Base-by-base conservation (phyloP, 2,329 filamentous ascomycete species). In the Dichotomopilus funicola region DNA sequence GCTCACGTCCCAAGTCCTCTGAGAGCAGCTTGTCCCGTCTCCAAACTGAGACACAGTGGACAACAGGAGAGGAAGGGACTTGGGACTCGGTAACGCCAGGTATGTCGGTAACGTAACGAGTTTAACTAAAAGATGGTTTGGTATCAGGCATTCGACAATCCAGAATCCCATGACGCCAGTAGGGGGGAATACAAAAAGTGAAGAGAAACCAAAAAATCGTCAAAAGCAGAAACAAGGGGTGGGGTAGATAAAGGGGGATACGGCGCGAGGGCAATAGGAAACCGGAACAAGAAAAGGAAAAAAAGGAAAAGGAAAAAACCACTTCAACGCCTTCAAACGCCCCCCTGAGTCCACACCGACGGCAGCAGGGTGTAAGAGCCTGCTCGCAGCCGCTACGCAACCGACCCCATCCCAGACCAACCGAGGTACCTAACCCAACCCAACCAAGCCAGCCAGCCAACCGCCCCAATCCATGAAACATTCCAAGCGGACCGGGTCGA, bases 61-160 rank as follows among this genome's bases (percentile, higher is more conserved):
- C 19, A 27, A 3, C 19, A 27, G 19, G 19, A 27, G 19, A 27
- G 19, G 4, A 49, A 40, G n/a, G 34, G 13, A 13, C 11, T 27
- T 13, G n/a, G 35, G n/a, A 40, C n/a, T 36, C 19, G 12, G 45
- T 19, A 19, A 9, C n/a, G 33, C n/a, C 4, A n/a, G 27, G 8
- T 12, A 10, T 13, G 33, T 8, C n/a, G 33, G 6, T 36, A 47
- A 13, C 13, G 45, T 37, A 57, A 47, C 19, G 38, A 42, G 41
- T 35, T 31, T 31, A 44, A 42, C 19, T 38, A 50, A 46, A 13
- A 37, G 42, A 37, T 19, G 12, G 49, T 41, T 27, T 53, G 50
- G 55, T 53, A 57, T 57, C 55, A 57, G 42, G 55, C 9, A 53
- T 46, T 34, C 46, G 19, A 51, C 37, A 35, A 57, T 40, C 43